Percentiles rank a stretch among this genome's conserved stretches.
These are phyloP conservation scores for Leccinum subtestaceum DNA, from an alignment of 768 basidiomycete species.

Conservation along the genomic window DNA sequence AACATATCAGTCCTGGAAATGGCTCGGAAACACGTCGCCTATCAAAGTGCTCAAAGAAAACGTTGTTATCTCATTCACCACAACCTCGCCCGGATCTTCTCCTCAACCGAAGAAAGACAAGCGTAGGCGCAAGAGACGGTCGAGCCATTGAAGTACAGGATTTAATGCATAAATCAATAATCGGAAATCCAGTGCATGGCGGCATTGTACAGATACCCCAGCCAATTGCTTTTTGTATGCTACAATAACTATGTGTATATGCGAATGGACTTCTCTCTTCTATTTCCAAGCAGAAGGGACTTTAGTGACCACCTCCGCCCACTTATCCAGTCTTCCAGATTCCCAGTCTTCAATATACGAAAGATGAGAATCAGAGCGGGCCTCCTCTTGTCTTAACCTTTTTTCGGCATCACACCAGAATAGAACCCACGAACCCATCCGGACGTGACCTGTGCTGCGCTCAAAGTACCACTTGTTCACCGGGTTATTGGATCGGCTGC, in stretches of 20 bases:
- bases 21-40: slow-evolving; percentile 34
- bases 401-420: slow-evolving; percentile 99
- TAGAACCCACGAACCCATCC: slow-evolving; percentile 84
- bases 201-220: neutral
- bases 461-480: slow-evolving; percentile 99
- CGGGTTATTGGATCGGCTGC: slow-evolving; percentile 88
- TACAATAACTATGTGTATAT: slow-evolving; percentile 11
- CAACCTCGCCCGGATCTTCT: slow-evolving; percentile 26
- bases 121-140: slow-evolving; percentile 29
- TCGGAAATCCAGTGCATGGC: neutral
- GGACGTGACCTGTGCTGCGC: slow-evolving; percentile 85
- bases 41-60: slow-evolving; percentile 38
- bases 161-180: neutral
- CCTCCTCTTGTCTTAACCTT: slow-evolving; percentile 66
- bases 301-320: slow-evolving; percentile 64
- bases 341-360: slow-evolving; percentile 80
- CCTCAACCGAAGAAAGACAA: slow-evolving; percentile 31
- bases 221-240: neutral
- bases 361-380: slow-evolving; percentile 59
- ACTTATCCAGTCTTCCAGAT: slow-evolving; percentile 61
- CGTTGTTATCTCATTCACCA: slow-evolving; percentile 24
- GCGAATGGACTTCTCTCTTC: slow-evolving; percentile 3
- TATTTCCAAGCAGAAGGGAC: slow-evolving; percentile 81
- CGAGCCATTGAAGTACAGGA: slow-evolving; percentile 19
- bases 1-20: slow-evolving; percentile 48